Evolutionary conservation across 2,329 filamentous ascomycete species (phyloP), one percentile per base, ranked within the genome.

Genomic region (Didymella segeticola): DNA sequence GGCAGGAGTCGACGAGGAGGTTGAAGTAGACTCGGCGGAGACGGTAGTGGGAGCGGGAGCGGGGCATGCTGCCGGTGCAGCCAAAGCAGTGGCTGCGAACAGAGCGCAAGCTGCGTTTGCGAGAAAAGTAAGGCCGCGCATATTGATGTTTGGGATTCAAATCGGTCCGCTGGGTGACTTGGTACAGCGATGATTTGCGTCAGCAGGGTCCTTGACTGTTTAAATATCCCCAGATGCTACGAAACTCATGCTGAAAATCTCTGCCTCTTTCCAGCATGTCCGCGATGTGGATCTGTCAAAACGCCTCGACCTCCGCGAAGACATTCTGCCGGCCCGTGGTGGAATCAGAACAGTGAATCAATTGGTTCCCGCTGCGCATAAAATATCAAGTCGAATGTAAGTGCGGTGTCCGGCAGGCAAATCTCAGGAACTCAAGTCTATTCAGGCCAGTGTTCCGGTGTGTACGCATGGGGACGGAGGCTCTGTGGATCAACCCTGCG

Each of bases 401-500:
- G 37, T 10, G 15, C 37, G 29, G 20, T 26, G 15, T 29, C 39
- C 46, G 34, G 39, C 33, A 49, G 38, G 22, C 43, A 49, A 41
- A 54, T 39, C 39, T 48, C 14, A 23, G 39, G 39, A 10, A 31
- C n/a, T n/a, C 34, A 34, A 14, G 26, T 41, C 46, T 23, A 29
- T 45, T 54, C 33, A 30, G 41, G 51, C 20, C 39, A 54, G 29
- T 46, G 15, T 45, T 54, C 51, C 51, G 51, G 29, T 46, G 51
- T 45, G 15, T 37, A 38, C 31, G 14, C 47, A 37, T 31, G 31
- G 43, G 22, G 39, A 27, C 26, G 26, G 33, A 54, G 33, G 41
- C 33, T 36, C 39, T 48, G 51, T 54, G 51, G 51, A 46, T 49
- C 51, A 45, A 54, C 51, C 51, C 45, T 49, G 46, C 26, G 33